Base-by-base conservation (phyloP, 805 yeast species). In the Wickerhamomyces xylosicus region DNA sequence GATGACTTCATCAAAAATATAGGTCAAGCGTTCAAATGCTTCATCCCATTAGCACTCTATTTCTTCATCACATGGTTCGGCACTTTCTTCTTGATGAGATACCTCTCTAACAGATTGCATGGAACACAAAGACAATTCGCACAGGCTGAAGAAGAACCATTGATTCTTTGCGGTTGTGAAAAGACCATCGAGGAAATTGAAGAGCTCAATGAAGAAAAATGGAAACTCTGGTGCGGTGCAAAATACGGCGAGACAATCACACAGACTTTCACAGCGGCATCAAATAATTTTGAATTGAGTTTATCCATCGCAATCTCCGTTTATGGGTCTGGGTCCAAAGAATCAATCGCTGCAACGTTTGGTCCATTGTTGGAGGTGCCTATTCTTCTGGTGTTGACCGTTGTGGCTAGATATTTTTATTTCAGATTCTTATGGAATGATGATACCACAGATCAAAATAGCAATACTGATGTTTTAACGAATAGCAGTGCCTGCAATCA, bases 321-420 rank as follows among this genome's bases (percentile, higher is more conserved):
- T 11, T 74, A 71, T 53, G 80, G 80, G 0, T 55, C 63, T 20
- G 71, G 69, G 2, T 66, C 74, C 41, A 63, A 69, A 37, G 68
- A 73, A 48, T 68, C 78, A 1, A 62, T 74, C 33, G 80, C 81
- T 4, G 72, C 79, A 2, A 72, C 79, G 0, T 70, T 74, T 50
- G 80, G 79, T 2, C 79, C 79, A 1, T 57, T 74, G 29, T 48
- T 74, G n/a, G 81, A 74, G 46, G 74, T 74, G 9, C 80, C 80
- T 5, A 64, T 74, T 7, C 57, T 74, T 31, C 46, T 70, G 39
- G 17, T 57, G 1, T 44, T 70, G 21, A 52, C 66, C 4, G 57
- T 61, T 43, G 58, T 65, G 6, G 64, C 71, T 9, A 58, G 47
- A 43, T 59, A 52, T 44, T 57, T 65, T 31, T 13, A 13, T 22